Evolutionary conservation across 176 grass and related monocot species (phyloP).

Genomic region (Neostapfia colusana): DNA sequence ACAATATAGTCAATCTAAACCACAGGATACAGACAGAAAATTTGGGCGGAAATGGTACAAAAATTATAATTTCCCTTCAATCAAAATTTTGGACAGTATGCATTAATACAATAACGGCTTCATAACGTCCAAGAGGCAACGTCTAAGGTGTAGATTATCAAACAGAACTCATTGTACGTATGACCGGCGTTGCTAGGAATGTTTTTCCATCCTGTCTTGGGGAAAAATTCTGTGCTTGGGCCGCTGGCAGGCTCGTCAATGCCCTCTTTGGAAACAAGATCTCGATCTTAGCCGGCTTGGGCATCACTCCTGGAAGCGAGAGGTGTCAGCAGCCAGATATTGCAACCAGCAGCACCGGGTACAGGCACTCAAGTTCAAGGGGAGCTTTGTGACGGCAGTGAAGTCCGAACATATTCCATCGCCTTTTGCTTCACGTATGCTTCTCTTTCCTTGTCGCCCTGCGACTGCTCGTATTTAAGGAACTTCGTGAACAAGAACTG

Average conservation of each 20-base stretch:
- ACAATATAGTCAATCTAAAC: no score
- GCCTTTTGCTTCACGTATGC: constrained; percentile 77
- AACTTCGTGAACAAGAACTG: constrained; percentile 98
- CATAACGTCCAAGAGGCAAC: not conserved
- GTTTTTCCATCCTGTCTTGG: not conserved
- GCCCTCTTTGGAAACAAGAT: not conserved
- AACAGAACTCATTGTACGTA: not conserved
- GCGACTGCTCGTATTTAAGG: constrained; percentile 66
- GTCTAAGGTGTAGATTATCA: not conserved
- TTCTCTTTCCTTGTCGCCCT: constrained; percentile 50
- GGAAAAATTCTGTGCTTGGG: not conserved
- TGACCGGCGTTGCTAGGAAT: no score
- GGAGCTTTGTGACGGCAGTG: not conserved
- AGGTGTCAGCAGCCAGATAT: not conserved
- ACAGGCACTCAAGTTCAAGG: not conserved
- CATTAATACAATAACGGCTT: not conserved
- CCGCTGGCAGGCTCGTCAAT: not conserved
- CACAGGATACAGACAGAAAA: no score
- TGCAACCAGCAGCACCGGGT: no score
- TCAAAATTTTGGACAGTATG: not conserved
- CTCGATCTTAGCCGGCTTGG: not conserved
- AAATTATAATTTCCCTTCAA: not conserved
- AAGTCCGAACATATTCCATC: constrained; percentile 75
- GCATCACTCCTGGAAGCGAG: not conserved
- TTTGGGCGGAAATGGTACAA: no score